Conservation (phyloP, 352 stramenopile genomes). For the Phytophthora colocasiae region DNA sequence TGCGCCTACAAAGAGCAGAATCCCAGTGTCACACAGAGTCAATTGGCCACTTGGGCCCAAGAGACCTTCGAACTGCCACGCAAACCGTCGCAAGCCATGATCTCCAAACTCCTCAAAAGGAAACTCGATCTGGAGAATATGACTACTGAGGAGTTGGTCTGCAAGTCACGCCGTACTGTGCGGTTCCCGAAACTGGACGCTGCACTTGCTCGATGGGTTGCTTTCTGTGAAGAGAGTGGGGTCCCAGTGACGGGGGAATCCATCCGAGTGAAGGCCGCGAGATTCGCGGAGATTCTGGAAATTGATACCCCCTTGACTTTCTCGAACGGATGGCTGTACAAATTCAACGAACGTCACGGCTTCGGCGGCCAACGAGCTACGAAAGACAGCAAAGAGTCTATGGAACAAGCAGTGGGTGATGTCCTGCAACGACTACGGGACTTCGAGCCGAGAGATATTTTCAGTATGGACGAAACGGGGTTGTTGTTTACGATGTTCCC, state of each 20-base stretch:
- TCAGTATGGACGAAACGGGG: slow-evolving; percentile 39
- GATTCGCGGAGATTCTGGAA: slow-evolving; percentile 28
- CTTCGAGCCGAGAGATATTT: slow-evolving; percentile 26
- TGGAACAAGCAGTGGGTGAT: slow-evolving; percentile 13
- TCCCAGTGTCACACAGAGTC: slow-evolving; percentile 29
- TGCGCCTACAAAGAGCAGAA: slow-evolving; percentile 30
- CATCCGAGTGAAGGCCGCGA: slow-evolving; percentile 29
- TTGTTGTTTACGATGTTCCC: slow-evolving; percentile 34
- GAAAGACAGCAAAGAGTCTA: slow-evolving; percentile 4
- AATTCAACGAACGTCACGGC: slow-evolving; percentile 42
- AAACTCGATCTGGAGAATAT: slow-evolving; percentile 35
- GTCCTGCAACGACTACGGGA: slow-evolving; percentile 24
- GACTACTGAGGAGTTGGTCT: slow-evolving; percentile 29
- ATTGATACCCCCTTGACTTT: slow-evolving; percentile 32
- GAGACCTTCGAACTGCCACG: slow-evolving; percentile 30
- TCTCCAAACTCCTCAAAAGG: slow-evolving; percentile 43
- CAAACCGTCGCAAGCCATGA: slow-evolving; percentile 33
- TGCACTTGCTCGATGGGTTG: slow-evolving; percentile 33
- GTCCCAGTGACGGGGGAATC: slow-evolving; percentile 32
- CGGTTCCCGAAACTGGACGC: slow-evolving; percentile 36
- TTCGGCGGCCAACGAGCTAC: slow-evolving; percentile 19
- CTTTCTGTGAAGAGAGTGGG: slow-evolving; percentile 37
- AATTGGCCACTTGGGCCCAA: slow-evolving; percentile 33
- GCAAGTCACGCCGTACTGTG: slow-evolving; percentile 31
- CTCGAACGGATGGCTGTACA: slow-evolving; percentile 46